These are phyloP conservation scores for Diaporthe ilicicola DNA, from an alignment of 2,329 filamentous ascomycete species.

Conservation along the genomic window DNA sequence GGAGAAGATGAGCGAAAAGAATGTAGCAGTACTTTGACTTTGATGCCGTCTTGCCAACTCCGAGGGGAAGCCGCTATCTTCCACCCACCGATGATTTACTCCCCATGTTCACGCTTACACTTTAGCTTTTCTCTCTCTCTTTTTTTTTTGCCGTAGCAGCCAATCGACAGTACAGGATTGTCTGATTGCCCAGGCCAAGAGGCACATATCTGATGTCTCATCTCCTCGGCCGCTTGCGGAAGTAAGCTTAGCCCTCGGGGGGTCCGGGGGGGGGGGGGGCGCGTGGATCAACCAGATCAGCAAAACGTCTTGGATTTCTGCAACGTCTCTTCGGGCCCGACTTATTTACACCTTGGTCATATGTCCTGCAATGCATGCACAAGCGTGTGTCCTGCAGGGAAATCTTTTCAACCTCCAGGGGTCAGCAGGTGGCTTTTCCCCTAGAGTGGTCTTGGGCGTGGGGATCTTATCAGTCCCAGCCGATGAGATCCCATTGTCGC, in stretches of 20 bases:
- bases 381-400: not conserved
- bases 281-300: constrained; percentile 23
- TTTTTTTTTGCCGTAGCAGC: not conserved
- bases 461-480: constrained; percentile 18
- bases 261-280: too few species aligned
- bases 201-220: constrained; percentile 16
- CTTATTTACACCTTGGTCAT: not conserved
- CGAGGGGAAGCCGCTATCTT: constrained; percentile 4
- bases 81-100: not conserved
- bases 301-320: not conserved
- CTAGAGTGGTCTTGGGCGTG: constrained; percentile 12
- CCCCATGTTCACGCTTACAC: constrained; percentile 10
- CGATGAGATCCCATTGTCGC: constrained; percentile 32
- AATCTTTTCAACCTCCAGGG: constrained; percentile 24
- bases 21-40: not conserved
- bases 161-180: constrained; percentile 10
- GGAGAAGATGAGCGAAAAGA: too few species aligned
- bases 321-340: not conserved
- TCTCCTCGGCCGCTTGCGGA: constrained; percentile 16
- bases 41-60: not conserved
- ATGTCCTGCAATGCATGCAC: constrained; percentile 7
- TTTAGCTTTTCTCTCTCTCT: constrained; percentile 21
- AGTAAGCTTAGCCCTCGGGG: not conserved
- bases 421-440: not conserved
- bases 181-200: constrained; percentile 18